Percentiles rank a stretch among this genome's conserved stretches.
Conservation (phyloP, 2,329 filamentous ascomycete genomes). For the Scedosporium boydii region DNA sequence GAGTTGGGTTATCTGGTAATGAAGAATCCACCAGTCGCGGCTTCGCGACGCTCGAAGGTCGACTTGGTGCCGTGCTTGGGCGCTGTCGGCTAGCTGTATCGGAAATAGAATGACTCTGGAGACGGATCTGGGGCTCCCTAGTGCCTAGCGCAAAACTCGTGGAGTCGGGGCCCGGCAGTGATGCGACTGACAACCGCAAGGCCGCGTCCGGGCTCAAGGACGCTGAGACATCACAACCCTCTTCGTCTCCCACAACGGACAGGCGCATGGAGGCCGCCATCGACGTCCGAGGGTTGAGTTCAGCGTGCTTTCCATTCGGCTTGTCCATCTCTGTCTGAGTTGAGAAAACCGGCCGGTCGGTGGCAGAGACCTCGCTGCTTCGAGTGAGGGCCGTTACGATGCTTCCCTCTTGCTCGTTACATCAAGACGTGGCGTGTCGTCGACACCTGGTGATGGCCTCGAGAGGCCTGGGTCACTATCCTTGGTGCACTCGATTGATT, state of each 20-base stretch:
- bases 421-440: not conserved
- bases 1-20: not conserved
- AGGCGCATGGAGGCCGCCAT: not conserved
- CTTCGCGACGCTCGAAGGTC: constrained; percentile 48
- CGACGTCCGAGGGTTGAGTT: not conserved
- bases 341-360: not conserved
- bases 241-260: constrained; percentile 4
- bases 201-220: not conserved
- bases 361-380: not conserved
- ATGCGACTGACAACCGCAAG: not conserved
- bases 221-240: not conserved
- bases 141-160: not conserved
- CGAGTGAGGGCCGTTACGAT: not conserved
- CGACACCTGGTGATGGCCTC: not conserved
- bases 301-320: not conserved
- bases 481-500: not conserved
- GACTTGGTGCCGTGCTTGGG: constrained; percentile 18
- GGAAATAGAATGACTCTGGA: not conserved
- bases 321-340: not conserved
- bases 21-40: not conserved
- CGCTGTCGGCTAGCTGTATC: not conserved
- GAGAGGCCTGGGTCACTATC: not conserved
- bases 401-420: not conserved
- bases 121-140: not conserved
- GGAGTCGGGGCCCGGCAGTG: not conserved